These are phyloP conservation scores for Paxillus ammoniavirescens DNA, from an alignment of 768 basidiomycete species.

Conservation along the genomic window DNA sequence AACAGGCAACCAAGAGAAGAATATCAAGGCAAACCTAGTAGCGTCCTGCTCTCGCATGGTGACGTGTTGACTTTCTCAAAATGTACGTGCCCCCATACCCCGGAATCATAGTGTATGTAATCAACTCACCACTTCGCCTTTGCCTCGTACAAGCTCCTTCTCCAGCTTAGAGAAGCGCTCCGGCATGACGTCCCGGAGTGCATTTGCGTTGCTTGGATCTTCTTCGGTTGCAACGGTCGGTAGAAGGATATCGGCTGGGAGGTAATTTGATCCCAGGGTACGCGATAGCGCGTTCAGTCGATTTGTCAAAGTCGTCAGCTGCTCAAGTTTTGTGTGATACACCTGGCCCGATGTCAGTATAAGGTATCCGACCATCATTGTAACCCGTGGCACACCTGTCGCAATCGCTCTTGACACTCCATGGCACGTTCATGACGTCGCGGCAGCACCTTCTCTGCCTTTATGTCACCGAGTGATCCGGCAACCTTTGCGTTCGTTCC, in stretches of 20 bases:
- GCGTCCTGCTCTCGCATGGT: too few relatives aligned
- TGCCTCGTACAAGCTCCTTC: conserved; percentile 81
- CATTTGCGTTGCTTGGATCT: conserved; percentile 31
- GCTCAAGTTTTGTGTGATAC: conserved; percentile 77
- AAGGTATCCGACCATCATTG: neutral
- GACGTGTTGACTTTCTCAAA: too few relatives aligned
- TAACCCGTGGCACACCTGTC: conserved; percentile 55
- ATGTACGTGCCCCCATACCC: neutral
- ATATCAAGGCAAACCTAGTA: too few relatives aligned
- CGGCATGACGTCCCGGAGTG: conserved; percentile 70
- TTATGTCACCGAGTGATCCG: conserved; percentile 62
- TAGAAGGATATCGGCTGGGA: conserved; percentile 52
- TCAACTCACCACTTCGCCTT: conserved; percentile 77
- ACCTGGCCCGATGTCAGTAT: conserved; percentile 36
- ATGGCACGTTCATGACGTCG: conserved; percentile 65
- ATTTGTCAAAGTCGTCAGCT: conserved; percentile 66
- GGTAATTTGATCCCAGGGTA: conserved; percentile 62
- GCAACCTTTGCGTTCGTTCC: conserved; percentile 70
- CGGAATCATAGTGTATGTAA: neutral
- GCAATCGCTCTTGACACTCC: conserved; percentile 73
- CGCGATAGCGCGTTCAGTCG: conserved; percentile 59
- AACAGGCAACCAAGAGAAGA: neutral
- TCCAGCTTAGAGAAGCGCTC: conserved; percentile 80
- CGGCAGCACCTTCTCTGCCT: conserved; percentile 72
- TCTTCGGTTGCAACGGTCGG: conserved; percentile 44